Evolutionary conservation across 2,329 filamentous ascomycete genomes (phyloP), one percentile per base, ranked within the genome.

Genomic region (Alternaria arborescens): DNA sequence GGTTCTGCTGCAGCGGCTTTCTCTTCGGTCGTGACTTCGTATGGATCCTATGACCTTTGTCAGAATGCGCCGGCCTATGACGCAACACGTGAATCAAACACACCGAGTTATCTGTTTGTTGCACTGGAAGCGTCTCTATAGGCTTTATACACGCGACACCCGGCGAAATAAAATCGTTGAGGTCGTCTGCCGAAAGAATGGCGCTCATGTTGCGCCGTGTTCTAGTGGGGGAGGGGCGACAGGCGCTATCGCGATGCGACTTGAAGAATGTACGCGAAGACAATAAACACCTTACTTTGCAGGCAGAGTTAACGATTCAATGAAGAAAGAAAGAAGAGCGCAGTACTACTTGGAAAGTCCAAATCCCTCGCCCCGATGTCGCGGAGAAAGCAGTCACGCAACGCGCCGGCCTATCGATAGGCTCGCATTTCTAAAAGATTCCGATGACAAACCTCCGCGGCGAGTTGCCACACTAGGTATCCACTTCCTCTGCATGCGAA

Each of bases 151-250:
- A 99, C 65, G 95, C 95, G 74, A 99, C 94, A 64, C 94, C 94
- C 14, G 95, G 95, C 58, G 92, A 95, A 77, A 99, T 99, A 82
- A 99, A 99, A 84, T 99, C 95, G 84, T 99, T 99, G 63, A 99
- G 85, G 79, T 97, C 94, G 83, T 99, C 94, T 74, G 91, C 90
- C 58, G 94, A 98, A 73, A 99, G 90, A 74, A 99, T 99, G 65
- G 95, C 95, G 77, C 93, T 97, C 95, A 99, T 99, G 56, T 60
- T 73, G 68, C 65, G 65, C 60, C 41, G 38, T 44, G 26, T 52
- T 42, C 36, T 47, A 41, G 32, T 22, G 61, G 67, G 42, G 60
- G 66, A 59, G 60, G 52, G 44, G 62, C 67, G 67, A 63, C 60
- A 57, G 62, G 59, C 43, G 32, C 14, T 32, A 47, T 50, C 44